Base-by-base conservation (phyloP, 164 flowering plant species). In the Aristolochia contorta region DNA sequence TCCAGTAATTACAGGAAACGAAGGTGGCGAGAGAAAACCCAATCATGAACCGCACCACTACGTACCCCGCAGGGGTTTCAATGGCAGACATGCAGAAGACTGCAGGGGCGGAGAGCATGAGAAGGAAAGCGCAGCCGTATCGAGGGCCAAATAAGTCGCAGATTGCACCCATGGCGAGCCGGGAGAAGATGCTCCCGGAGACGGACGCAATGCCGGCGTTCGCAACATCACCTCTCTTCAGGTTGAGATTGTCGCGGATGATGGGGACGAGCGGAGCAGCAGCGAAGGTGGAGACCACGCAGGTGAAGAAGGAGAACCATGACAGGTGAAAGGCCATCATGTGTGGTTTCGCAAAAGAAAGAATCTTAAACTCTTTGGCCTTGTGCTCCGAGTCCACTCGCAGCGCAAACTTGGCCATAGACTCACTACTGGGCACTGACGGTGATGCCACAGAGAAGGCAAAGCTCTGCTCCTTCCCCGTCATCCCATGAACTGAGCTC, bases 1-100 rank as follows among this genome's bases (percentile, higher is more conserved):
- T 89, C 96, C 96, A 89, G 63, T 74, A 89, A 61, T 83, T 85
- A 75, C 86, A 79, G 1, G 96, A 86, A 52, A 88, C 91, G 21
- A 89, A 89, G 0, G 93, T 86, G 0, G 96, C 96, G 0, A 89
- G 82, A 0, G 84, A 89, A 67, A 89, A 83, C 1, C 94, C 96
- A 8, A 83, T 80, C 84, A 80, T 78, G 78, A 80, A 80, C n/a
- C 84, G 63, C 19, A 78, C 77, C 0, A 69, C 72, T 0, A 78
- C 50, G 47, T 75, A 80, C 48, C 86, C 84, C 0, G 32, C 55
- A 0, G 93, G 72, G 0, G 71, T 47, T 0, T 84, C 63, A 19
- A 85, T 84, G 16, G 79, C 69, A 0, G 89, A 75, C 80, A 78
- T 77, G 57, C 76, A 79, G 56, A 83, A 86, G 15, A 89, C 91